These are phyloP conservation scores for Paramecium sonneborni DNA, from an alignment of 73 alveolate species.

Conservation along the genomic window DNA sequence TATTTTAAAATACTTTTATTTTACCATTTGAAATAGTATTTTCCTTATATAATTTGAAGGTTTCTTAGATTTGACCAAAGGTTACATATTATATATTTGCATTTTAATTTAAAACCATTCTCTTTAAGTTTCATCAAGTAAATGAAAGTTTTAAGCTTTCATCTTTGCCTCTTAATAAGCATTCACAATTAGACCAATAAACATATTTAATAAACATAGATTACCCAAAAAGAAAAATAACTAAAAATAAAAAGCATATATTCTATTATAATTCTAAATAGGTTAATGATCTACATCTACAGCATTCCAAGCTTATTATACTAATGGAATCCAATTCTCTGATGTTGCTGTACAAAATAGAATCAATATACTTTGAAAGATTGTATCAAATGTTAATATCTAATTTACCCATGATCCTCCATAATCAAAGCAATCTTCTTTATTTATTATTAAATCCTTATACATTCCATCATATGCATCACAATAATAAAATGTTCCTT, in stretches of 20 bases:
- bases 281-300: slow-evolving; percentile 49
- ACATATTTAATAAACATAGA: slow-evolving; percentile 29
- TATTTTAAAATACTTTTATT: not conserved
- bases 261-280: slow-evolving; percentile 2
- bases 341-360: slow-evolving; percentile 43
- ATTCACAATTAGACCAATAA: slow-evolving; percentile 53
- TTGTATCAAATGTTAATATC: not conserved
- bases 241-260: slow-evolving; percentile 27
- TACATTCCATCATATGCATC: not conserved
- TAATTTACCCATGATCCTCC: slow-evolving; percentile 65
- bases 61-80: slow-evolving; percentile 31
- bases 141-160: slow-evolving; percentile 32
- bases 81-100: slow-evolving; percentile 14
- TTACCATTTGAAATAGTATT: not conserved
- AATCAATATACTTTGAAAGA: slow-evolving; percentile 43
- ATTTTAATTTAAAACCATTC: slow-evolving; percentile 59
- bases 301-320: slow-evolving; percentile 30
- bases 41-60: not conserved
- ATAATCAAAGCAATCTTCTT: slow-evolving; percentile 57
- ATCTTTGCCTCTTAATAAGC: slow-evolving; percentile 54
- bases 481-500: slow-evolving; percentile 25
- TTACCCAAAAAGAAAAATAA: slow-evolving; percentile 56
- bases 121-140: slow-evolving; percentile 7
- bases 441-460: not conserved
- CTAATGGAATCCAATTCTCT: slow-evolving; percentile 56